Conservation (phyloP, 2,329 filamentous ascomycete genomes). For the Fusarium euwallaceae region DNA sequence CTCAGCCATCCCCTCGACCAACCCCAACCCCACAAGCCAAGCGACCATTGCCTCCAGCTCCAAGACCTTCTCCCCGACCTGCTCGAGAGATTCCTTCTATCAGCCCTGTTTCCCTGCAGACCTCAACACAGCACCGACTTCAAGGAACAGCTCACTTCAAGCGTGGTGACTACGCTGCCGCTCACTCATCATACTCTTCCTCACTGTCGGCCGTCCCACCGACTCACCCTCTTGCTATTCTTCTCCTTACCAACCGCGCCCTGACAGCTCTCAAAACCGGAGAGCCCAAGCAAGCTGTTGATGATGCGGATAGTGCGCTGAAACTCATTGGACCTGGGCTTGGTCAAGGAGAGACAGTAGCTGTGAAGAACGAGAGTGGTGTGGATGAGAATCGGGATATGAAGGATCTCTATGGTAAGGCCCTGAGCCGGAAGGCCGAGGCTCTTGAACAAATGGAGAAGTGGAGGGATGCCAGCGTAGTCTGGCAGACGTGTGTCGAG, state of each 20-base stretch:
- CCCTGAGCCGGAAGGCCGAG: slow-evolving; percentile 93
- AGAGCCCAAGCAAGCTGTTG: slow-evolving; percentile 87
- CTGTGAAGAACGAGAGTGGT: slow-evolving; percentile 70
- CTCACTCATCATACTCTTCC: slow-evolving; percentile 84
- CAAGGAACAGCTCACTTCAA: slow-evolving; percentile 93
- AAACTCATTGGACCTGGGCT: slow-evolving; percentile 82
- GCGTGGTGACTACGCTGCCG: slow-evolving; percentile 89
- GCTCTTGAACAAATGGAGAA: slow-evolving; percentile 95
- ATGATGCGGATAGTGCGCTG: slow-evolving; percentile 86
- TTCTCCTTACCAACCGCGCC: slow-evolving; percentile 92
- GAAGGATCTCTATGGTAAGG: slow-evolving; percentile 94
- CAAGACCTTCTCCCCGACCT: slow-evolving; percentile 61
- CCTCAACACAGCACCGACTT: slow-evolving; percentile 82
- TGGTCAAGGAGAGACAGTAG: slow-evolving; percentile 85
- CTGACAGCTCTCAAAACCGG: slow-evolving; percentile 92
- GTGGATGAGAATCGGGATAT: slow-evolving; percentile 81
- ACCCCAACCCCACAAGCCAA: slow-evolving; percentile 54
- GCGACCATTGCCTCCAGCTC: slow-evolving; percentile 52
- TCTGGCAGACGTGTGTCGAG: slow-evolving; percentile 88
- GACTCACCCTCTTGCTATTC: slow-evolving; percentile 84
- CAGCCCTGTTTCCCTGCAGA: slow-evolving; percentile 76
- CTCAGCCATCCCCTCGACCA: slow-evolving; percentile 56
- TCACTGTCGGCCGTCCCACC: slow-evolving; percentile 81
- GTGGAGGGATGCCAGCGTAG: slow-evolving; percentile 84
- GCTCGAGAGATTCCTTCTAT: slow-evolving; percentile 75